Percentiles rank a stretch among this genome's conserved stretches.
Conservation (phyloP, 83 land plant species). For the Picea mariana region DNA sequence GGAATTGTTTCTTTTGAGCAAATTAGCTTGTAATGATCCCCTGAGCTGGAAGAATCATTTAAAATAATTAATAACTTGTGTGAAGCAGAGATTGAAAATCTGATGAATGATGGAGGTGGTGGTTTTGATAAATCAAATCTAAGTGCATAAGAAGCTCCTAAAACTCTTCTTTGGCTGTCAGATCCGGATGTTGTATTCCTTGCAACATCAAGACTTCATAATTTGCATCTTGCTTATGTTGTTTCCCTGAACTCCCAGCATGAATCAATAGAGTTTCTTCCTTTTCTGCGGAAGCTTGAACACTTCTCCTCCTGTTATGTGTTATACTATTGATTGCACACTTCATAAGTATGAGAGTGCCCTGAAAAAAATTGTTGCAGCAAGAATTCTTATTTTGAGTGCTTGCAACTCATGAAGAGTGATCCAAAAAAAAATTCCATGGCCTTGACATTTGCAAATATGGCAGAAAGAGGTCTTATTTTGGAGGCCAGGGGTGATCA, state of each 20-base stretch:
- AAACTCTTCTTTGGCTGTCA: conserved; percentile 91
- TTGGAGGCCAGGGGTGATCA: conserved; percentile 96
- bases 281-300: conserved; percentile 79
- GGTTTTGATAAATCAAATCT: conserved; percentile 44
- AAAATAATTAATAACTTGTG: conserved; percentile 74
- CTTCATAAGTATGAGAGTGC: conserved; percentile 81
- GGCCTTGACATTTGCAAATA: conserved; percentile 64
- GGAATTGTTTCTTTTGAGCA: conserved; percentile 84
- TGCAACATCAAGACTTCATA: conserved; percentile 94
- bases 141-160: conserved; percentile 87
- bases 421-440: conserved; percentile 60
- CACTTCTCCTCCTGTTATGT: conserved; percentile 70
- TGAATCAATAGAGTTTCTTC: conserved; percentile 97
- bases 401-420: conserved; percentile 70
- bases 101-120: conserved; percentile 31
- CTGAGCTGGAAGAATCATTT: conserved; percentile 25
- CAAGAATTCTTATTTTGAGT: conserved; percentile 77
- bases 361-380: conserved; percentile 67
- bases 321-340: conserved; percentile 82
- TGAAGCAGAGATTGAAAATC: conserved; percentile 61
- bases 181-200: conserved; percentile 89
- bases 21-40: too few relatives aligned
- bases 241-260: conserved; percentile 91
- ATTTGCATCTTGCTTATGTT: conserved; percentile 93
- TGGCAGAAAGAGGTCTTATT: conserved; percentile 35